A percentile compares a stretch with the other conserved stretches of the same genome.
Evolutionary conservation across 768 basidiomycete genomes (phyloP).

Genomic region (Boletus tylopilopsis): DNA sequence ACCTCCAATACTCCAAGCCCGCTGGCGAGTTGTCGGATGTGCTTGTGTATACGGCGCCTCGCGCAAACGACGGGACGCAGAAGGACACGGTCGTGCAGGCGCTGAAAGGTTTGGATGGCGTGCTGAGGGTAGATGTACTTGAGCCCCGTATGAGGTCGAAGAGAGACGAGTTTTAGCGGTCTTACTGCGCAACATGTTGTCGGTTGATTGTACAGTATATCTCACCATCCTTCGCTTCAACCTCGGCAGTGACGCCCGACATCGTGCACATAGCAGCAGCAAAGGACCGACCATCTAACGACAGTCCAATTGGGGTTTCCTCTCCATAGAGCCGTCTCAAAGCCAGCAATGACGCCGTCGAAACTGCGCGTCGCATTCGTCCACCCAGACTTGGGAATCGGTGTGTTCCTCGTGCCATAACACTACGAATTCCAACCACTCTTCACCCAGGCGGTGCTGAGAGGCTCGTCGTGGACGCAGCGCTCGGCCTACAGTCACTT

Average conservation of each 20-base stretch:
- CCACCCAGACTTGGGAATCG: slow-evolving; percentile 94
- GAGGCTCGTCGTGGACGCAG: slow-evolving; percentile 91
- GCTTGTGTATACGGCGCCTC: slow-evolving; percentile 16
- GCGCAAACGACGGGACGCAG: not conserved
- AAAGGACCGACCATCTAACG: too few species aligned
- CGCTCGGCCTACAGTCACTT: slow-evolving; percentile 76
- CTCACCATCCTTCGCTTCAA: too few species aligned
- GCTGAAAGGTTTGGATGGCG: slow-evolving; percentile 15
- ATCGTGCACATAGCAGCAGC: too few species aligned
- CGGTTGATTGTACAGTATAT: not conserved
- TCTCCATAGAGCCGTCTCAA: too few species aligned
- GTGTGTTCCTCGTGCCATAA: slow-evolving; percentile 36
- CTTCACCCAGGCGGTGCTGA: slow-evolving; percentile 91
- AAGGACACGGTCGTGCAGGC: slow-evolving; percentile 13
- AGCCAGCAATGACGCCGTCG: not conserved
- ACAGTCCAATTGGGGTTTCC: too few species aligned
- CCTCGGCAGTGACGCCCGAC: too few species aligned
- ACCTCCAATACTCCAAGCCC: slow-evolving; percentile 20
- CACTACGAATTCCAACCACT: not conserved
- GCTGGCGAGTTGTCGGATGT: slow-evolving; percentile 23
- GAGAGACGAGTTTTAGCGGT: slow-evolving; percentile 24
- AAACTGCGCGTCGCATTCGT: slow-evolving; percentile 71
- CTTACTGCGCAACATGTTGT: not conserved
- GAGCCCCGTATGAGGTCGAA: slow-evolving; percentile 20
- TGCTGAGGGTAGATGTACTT: slow-evolving; percentile 23